These are phyloP conservation scores for Huntiella omanensis DNA, from an alignment of 2,329 filamentous ascomycete species.

Conservation along the genomic window DNA sequence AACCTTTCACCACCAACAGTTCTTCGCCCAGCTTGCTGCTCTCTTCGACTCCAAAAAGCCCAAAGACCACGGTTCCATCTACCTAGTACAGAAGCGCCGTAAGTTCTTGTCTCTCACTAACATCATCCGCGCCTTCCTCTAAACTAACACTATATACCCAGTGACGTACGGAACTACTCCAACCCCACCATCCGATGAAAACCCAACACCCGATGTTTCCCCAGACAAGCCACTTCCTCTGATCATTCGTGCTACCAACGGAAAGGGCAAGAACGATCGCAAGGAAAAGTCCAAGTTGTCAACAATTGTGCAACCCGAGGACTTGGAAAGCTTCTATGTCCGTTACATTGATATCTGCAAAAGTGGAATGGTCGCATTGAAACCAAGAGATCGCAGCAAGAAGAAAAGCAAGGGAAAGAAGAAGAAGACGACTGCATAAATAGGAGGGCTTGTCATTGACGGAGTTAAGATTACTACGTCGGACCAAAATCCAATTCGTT, in stretches of 20 bases:
- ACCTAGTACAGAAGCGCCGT: constrained; percentile 61
- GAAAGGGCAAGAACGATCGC: constrained; percentile 41
- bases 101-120: constrained; percentile 16
- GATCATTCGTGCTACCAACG: constrained; percentile 70
- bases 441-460: neutral
- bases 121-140: neutral
- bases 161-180: constrained; percentile 26
- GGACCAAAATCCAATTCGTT: too few relatives aligned
- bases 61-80: constrained; percentile 55
- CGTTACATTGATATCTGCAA: constrained; percentile 86
- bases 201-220: constrained; percentile 40
- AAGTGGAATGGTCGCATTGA: constrained; percentile 68
- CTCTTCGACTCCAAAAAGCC: constrained; percentile 49
- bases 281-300: constrained; percentile 53
- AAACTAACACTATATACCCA: constrained; percentile 13
- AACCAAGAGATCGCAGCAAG: constrained; percentile 84
- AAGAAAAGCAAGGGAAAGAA: constrained; percentile 62
- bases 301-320: constrained; percentile 60
- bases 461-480: too few relatives aligned
- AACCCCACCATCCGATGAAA: constrained; percentile 24
- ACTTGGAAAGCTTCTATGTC: constrained; percentile 62
- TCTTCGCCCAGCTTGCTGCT: constrained; percentile 17
- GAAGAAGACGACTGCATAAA: constrained; percentile 31
- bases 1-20: constrained; percentile 1
- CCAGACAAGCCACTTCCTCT: constrained; percentile 46